Base-by-base conservation (phyloP, 2,329 filamentous ascomycete species). In the Ophiostoma himal-ulmi region DNA sequence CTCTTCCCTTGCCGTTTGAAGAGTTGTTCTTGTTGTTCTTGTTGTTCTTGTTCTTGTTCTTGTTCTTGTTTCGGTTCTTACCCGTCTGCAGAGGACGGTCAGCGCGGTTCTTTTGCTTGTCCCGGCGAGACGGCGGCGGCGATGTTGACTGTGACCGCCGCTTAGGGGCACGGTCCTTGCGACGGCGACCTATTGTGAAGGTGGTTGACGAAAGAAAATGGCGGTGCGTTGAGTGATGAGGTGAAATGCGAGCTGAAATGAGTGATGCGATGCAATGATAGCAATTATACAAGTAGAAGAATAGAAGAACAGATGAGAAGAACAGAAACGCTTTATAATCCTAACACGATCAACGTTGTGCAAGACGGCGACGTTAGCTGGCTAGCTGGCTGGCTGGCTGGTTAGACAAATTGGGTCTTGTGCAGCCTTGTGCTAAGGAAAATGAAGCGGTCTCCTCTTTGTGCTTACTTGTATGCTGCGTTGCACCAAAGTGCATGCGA, bases 131-230 rank as follows among this genome's bases (percentile, higher is more conserved):
- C 57, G 65, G 68, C 22, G 66, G 68, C 36, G 70, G 68, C 7
- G 71, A 69, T 36, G 69, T 65, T 2, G 68, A 69, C 64, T 70
- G 68, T 64, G 70, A 69, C 70, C 70, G 68, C 70, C 72, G 70
- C 65, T 65, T 52, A 60, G 68, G 70, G 71, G 71, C 71, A 68
- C 71, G 71, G 37, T 71, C 71, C 30, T 69, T 72, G 54, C 68
- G 70, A 67, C 71, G 71, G 44, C 71, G 72, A 70, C 72, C 73
- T 74, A 73, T 74, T 68, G 68, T 70, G 71, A 60, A 37, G 48
- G 41, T 36, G 37, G 8, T 39, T 48, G 44, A 52, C 11, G 36
- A 26, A 14, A 10, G 5, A n/a, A 3, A 11, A 34, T 39, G 26
- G 52, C 14, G 22, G 22, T 6, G n/a, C 8, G 22, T 13, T 26